Conservation (phyloP, 2,329 filamentous ascomycete species). For the Fusarium burgessii region DNA sequence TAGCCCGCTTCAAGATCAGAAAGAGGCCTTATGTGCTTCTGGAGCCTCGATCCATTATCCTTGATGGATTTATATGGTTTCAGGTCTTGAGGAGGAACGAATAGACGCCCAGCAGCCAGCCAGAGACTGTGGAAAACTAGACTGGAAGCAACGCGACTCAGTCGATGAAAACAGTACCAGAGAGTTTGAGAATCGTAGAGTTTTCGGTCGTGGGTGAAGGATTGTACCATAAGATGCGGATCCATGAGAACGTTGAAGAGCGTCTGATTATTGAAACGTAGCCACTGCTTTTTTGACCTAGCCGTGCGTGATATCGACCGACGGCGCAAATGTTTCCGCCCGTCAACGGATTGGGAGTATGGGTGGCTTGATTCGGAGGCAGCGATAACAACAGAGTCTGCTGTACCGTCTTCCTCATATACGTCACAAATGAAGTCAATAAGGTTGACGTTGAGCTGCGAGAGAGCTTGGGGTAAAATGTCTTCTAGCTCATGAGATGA, state of each 20-base stretch:
- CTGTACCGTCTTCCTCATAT: conserved; percentile 67
- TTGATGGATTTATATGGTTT: conserved; percentile 53
- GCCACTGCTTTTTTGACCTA: conserved; percentile 61
- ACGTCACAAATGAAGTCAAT: conserved; percentile 72
- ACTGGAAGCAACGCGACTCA: conserved; percentile 68
- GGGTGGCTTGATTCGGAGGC: not conserved
- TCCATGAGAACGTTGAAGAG: conserved; percentile 73
- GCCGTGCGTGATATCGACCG: conserved; percentile 6
- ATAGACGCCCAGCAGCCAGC: conserved; percentile 69
- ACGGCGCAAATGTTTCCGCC: conserved; percentile 24
- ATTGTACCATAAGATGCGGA: conserved; percentile 64
- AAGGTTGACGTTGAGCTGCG: conserved; percentile 64
- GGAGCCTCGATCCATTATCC: conserved; percentile 50
- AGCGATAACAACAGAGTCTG: conserved; percentile 56
- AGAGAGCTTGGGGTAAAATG: conserved; percentile 68
- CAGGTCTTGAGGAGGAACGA: conserved; percentile 63
- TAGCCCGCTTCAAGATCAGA: conserved; percentile 64
- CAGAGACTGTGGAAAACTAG: conserved; percentile 74
- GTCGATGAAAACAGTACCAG: conserved; percentile 72
- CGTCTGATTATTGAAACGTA: conserved; percentile 71
- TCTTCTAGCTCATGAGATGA: conserved; percentile 34
- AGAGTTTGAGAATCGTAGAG: conserved; percentile 70
- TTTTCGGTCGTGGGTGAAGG: conserved; percentile 66
- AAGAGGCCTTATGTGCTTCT: conserved; percentile 52
- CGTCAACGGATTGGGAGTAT: conserved; percentile 28